These are phyloP conservation scores for Fusarium ambrosium DNA, from an alignment of 2,329 filamentous ascomycete genomes.

Conservation along the genomic window DNA sequence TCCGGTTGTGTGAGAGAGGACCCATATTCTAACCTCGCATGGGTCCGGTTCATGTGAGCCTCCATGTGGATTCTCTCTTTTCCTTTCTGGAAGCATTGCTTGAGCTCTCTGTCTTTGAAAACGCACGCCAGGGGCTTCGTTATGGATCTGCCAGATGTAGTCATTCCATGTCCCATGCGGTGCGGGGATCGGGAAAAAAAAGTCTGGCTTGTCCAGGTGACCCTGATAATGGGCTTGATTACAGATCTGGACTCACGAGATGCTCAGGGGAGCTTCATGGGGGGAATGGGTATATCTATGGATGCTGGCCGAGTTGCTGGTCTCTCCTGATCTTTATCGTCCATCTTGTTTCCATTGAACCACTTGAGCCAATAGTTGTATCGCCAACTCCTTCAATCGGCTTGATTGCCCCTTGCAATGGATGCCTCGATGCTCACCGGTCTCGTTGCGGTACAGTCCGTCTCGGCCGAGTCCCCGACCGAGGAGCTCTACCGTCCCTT, in stretches of 20 bases:
- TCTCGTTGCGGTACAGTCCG: slow-evolving; percentile 51
- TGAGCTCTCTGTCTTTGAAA: neutral
- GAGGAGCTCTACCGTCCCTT: slow-evolving; percentile 43
- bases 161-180: slow-evolving; percentile 27
- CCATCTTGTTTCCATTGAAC: neutral
- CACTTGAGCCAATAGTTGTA: neutral
- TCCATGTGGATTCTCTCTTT: neutral
- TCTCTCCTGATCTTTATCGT: neutral
- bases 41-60: neutral
- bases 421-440: slow-evolving; percentile 51
- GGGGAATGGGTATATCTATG: neutral
- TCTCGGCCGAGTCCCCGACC: slow-evolving; percentile 25
- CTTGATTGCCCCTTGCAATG: slow-evolving; percentile 44
- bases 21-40: slow-evolving; percentile 3
- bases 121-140: neutral
- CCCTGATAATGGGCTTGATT: slow-evolving; percentile 1
- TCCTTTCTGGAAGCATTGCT: neutral
- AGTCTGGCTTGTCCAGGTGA: slow-evolving; percentile 19
- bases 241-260: slow-evolving; percentile 9
- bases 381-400: neutral
- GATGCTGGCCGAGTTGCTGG: neutral
- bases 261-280: neutral
- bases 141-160: slow-evolving; percentile 22
- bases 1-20: neutral
- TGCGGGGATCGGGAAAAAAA: slow-evolving; percentile 11